These are phyloP conservation scores for Trifolium dubium DNA, from an alignment of 306 rosid genomes.

Conservation along the genomic window DNA sequence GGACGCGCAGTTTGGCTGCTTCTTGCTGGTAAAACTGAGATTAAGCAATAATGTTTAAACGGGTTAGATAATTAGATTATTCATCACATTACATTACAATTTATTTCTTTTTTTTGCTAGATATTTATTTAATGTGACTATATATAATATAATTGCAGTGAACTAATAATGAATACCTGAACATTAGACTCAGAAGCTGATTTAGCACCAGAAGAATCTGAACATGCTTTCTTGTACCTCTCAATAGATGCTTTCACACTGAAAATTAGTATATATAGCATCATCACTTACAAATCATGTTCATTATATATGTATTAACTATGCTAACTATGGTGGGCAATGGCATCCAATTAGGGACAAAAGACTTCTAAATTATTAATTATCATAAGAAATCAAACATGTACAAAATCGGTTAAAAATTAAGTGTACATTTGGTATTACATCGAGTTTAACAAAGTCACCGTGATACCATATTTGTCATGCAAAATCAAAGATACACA, in stretches of 20 bases:
- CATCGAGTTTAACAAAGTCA: too few species aligned
- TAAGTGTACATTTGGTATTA: too few species aligned
- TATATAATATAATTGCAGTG: background rate
- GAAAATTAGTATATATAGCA: slow-evolving; percentile 25
- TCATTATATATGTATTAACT: slow-evolving; percentile 10
- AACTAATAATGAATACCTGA: slow-evolving; percentile 58
- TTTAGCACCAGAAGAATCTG: slow-evolving; percentile 63
- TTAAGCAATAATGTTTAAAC: slow-evolving; percentile 12
- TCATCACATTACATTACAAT: background rate
- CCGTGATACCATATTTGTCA: too few species aligned
- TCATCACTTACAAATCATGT: slow-evolving; percentile 22
- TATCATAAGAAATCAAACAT: too few species aligned
- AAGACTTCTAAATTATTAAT: too few species aligned
- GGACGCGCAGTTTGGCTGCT: slow-evolving; percentile 66
- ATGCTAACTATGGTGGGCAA: background rate
- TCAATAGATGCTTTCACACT: slow-evolving; percentile 84
- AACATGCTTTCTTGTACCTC: slow-evolving; percentile 84
- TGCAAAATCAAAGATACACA: too few species aligned
- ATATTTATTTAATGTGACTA: background rate
- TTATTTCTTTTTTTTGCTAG: background rate
- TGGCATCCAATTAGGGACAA: background rate
- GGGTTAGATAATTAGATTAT: slow-evolving; percentile 30
- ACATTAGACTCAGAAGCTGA: slow-evolving; percentile 75
- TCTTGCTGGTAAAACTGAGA: slow-evolving; percentile 90
- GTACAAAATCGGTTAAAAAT: too few species aligned